A percentile compares a stretch with the other conserved stretches of the same genome.
Evolutionary conservation across 2,329 filamentous ascomycete genomes (phyloP).

Genomic region (Cercospora janseana): DNA sequence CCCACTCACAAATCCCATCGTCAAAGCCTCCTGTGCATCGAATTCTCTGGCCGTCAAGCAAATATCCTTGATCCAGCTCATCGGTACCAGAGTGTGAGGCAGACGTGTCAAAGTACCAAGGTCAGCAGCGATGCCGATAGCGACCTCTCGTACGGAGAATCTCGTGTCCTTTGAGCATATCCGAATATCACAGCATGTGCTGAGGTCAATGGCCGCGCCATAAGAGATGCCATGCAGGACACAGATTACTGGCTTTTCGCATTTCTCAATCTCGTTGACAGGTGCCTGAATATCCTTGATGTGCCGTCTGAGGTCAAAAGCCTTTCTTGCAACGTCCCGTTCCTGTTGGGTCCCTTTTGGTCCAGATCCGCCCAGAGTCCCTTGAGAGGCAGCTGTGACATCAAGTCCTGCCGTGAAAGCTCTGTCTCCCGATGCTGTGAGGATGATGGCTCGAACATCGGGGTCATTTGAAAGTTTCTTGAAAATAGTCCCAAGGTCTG

Average conservation of each 20-base stretch:
- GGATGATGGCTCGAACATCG: slow-evolving; percentile 70
- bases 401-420: slow-evolving; percentile 80
- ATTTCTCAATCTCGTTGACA: slow-evolving; percentile 73
- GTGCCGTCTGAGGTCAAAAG: slow-evolving; percentile 57
- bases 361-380: slow-evolving; percentile 15
- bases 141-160: slow-evolving; percentile 75
- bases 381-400: slow-evolving; percentile 26
- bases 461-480: slow-evolving; percentile 67
- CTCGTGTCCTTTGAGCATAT: slow-evolving; percentile 56
- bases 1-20: slow-evolving; percentile 67
- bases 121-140: slow-evolving; percentile 76
- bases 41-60: slow-evolving; percentile 70
- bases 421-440: slow-evolving; percentile 77
- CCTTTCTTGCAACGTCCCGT: slow-evolving; percentile 34
- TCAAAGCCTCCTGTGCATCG: slow-evolving; percentile 63
- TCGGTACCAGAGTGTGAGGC: slow-evolving; percentile 68
- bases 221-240: slow-evolving; percentile 76
- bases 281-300: slow-evolving; percentile 78
- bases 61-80: slow-evolving; percentile 78
- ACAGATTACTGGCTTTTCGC: slow-evolving; percentile 86
- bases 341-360: slow-evolving; percentile 6
- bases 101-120: slow-evolving; percentile 73
- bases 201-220: slow-evolving; percentile 72
- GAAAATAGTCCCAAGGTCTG: slow-evolving; percentile 73
- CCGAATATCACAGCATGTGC: slow-evolving; percentile 68